phyloP scores from a whole-genome alignment of 179 eudicot genomes.

The Monotropa hypopitys region DNA sequence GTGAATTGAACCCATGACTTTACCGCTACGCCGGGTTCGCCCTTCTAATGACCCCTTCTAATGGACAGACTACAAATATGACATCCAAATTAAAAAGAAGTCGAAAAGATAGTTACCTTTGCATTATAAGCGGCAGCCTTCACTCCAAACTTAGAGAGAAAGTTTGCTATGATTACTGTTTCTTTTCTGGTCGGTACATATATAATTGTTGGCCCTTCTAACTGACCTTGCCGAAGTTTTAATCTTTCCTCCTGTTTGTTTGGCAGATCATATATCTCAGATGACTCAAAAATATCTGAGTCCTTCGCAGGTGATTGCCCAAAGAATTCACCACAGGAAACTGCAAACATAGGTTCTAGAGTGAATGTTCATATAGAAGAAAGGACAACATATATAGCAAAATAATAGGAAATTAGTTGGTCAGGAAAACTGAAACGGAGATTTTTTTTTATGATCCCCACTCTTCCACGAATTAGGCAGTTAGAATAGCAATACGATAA shows the following conservation, averaged over 20 bases:
- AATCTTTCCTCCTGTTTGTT: conserved; percentile 19
- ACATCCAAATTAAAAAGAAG: background rate
- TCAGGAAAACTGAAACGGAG: background rate
- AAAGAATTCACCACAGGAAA: conserved; percentile 69
- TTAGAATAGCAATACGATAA: background rate
- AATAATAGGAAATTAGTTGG: background rate
- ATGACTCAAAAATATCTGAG: conserved; percentile 14
- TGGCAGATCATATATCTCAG: conserved; percentile 15
- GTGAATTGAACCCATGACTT: too few species aligned
- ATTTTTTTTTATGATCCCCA: background rate
- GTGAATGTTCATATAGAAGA: background rate
- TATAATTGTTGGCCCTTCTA: conserved; percentile 65
- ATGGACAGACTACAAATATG: background rate
- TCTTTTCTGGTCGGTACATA: conserved; percentile 81
- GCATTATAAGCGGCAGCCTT: conserved; percentile 93
- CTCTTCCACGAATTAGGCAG: background rate
- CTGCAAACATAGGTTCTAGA: conserved; percentile 28
- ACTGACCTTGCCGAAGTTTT: conserved; percentile 17
- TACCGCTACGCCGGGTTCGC: too few species aligned
- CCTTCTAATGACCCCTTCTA: too few species aligned
- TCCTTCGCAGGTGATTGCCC: conserved; percentile 27
- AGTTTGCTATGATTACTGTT: conserved; percentile 51
- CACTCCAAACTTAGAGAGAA: conserved; percentile 52
- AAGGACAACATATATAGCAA: background rate
- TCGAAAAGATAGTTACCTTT: conserved; percentile 24